These are phyloP conservation scores for Hymenoscyphus repandus DNA, from an alignment of 2,329 filamentous ascomycete genomes.

Conservation along the genomic window DNA sequence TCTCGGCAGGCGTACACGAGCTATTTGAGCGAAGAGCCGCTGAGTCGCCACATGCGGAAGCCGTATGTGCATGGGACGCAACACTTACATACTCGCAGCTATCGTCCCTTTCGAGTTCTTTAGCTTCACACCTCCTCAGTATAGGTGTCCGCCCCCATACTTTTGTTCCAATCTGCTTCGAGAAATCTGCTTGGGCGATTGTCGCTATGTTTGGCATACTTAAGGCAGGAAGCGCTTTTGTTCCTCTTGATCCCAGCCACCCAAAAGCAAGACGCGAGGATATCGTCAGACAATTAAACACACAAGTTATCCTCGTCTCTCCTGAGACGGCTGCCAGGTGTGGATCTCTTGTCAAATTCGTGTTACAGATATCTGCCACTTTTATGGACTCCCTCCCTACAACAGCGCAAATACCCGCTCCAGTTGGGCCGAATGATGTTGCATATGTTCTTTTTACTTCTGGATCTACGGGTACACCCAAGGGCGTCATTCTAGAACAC, in stretches of 20 bases:
- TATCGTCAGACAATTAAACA: neutral
- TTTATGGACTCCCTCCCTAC: too few species aligned
- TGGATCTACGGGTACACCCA: neutral
- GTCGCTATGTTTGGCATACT: conserved; percentile 23
- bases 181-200: conserved; percentile 23
- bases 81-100: conserved; percentile 19
- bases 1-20: too few species aligned
- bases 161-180: conserved; percentile 23
- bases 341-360: too few species aligned
- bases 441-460: neutral
- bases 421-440: neutral
- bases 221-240: conserved; percentile 23
- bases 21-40: too few species aligned
- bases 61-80: neutral
- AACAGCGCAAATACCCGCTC: neutral
- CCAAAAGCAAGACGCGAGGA: conserved; percentile 16
- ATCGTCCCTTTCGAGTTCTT: conserved; percentile 11
- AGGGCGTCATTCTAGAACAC: conserved; percentile 21
- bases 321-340: neutral
- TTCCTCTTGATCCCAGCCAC: conserved; percentile 27
- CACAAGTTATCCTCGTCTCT: neutral
- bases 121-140: conserved; percentile 14
- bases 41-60: too few species aligned
- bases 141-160: conserved; percentile 14
- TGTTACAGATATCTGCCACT: neutral